Percentiles rank a stretch among this genome's conserved stretches.
Evolutionary conservation across 208 protist species (phyloP).

Genomic region (Vickermania spadyakhi): DNA sequence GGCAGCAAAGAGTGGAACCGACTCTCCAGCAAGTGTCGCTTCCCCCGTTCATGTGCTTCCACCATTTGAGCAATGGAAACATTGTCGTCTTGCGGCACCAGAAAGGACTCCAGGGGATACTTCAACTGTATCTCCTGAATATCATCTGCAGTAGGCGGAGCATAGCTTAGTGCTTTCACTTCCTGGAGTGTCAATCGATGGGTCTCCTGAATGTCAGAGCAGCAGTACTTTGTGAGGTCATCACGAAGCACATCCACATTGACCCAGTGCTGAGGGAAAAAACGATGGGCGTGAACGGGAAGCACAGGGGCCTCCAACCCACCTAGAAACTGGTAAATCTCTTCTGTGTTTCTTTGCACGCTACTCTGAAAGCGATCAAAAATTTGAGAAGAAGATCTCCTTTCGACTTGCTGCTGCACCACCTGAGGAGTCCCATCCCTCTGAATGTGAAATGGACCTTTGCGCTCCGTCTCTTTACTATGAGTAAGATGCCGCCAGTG

Average conservation of each 20-base stretch:
- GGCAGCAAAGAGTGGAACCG: not conserved
- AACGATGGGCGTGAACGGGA: slow-evolving; percentile 46
- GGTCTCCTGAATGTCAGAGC: slow-evolving; percentile 23
- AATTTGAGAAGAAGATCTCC: not conserved
- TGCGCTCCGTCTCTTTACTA: slow-evolving; percentile 12
- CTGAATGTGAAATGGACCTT: slow-evolving; percentile 11
- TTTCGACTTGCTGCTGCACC: too few species aligned
- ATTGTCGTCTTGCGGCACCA: slow-evolving; percentile 67
- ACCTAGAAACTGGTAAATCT: slow-evolving; percentile 62
- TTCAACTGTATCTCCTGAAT: slow-evolving; percentile 45
- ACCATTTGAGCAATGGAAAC: slow-evolving; percentile 62
- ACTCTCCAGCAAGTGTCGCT: slow-evolving; percentile 16
- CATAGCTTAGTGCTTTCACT: slow-evolving; percentile 72
- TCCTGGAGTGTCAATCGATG: slow-evolving; percentile 44
- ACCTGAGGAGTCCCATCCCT: slow-evolving; percentile 17
- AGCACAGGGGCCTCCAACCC: slow-evolving; percentile 61
- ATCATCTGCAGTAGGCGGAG: slow-evolving; percentile 48
- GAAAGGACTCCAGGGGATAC: slow-evolving; percentile 76
- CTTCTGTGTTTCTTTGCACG: slow-evolving; percentile 38
- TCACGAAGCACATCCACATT: slow-evolving; percentile 63
- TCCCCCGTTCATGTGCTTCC: slow-evolving; percentile 39
- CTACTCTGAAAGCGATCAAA: slow-evolving; percentile 16
- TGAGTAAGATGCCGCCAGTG: too few species aligned
- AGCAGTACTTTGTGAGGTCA: slow-evolving; percentile 77
- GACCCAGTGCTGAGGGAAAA: slow-evolving; percentile 32